These are phyloP conservation scores for Bothriochloa decipiens DNA, from an alignment of 176 grass and related monocot genomes.

Conservation along the genomic window DNA sequence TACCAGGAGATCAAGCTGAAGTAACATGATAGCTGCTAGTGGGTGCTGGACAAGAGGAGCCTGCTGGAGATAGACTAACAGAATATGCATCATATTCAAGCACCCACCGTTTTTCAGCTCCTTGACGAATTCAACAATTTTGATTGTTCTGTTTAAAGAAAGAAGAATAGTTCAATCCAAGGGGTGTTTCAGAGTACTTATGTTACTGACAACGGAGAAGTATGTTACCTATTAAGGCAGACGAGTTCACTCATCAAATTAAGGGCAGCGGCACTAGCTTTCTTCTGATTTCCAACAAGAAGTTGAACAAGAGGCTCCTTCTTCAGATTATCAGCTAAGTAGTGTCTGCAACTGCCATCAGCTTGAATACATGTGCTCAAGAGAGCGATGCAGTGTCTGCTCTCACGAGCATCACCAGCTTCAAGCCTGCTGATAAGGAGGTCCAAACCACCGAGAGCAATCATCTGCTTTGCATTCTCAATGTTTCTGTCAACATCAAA, in stretches of 20 bases:
- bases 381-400: slow-evolving; percentile 70
- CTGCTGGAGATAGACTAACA: slow-evolving; percentile 93
- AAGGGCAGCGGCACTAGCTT: slow-evolving; percentile 66
- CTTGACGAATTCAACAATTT: slow-evolving; percentile 71
- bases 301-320: slow-evolving; percentile 76
- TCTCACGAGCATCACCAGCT: slow-evolving; percentile 58
- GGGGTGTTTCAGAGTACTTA: slow-evolving; percentile 17
- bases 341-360: slow-evolving; percentile 83
- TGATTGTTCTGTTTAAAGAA: slow-evolving; percentile 68
- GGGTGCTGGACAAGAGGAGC: slow-evolving; percentile 79
- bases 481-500: slow-evolving; percentile 92
- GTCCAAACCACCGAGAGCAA: slow-evolving; percentile 83
- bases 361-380: slow-evolving; percentile 78
- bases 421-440: slow-evolving; percentile 77
- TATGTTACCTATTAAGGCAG: slow-evolving; percentile 83
- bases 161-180: slow-evolving; percentile 27
- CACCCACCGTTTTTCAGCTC: slow-evolving; percentile 75
- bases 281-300: slow-evolving; percentile 76
- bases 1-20: slow-evolving; percentile 96
- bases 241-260: slow-evolving; percentile 79
- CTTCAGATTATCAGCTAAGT: slow-evolving; percentile 79
- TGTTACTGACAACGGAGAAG: slow-evolving; percentile 14
- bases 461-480: slow-evolving; percentile 92
- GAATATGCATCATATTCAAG: slow-evolving; percentile 91
- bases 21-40: slow-evolving; percentile 76